These are phyloP conservation scores for Tetrahymena borealis DNA, from an alignment of 73 alveolate genomes.

Conservation along the genomic window DNA sequence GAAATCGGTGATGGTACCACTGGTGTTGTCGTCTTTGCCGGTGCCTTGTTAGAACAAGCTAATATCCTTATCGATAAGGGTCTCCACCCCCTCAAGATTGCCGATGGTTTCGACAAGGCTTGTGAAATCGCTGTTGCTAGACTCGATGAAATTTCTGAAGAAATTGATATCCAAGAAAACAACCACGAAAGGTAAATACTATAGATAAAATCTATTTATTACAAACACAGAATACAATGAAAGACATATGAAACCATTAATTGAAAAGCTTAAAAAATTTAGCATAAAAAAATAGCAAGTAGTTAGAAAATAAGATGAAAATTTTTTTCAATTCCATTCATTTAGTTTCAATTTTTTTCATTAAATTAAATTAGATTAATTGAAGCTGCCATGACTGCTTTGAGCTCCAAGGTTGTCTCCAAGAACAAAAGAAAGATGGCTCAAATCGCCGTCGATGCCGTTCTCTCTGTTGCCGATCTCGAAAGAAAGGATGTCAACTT, in stretches of 20 bases:
- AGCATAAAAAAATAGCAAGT: not conserved
- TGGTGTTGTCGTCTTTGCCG: slow-evolving; percentile 99
- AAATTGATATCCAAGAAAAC: slow-evolving; percentile 18
- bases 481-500: slow-evolving; percentile 96
- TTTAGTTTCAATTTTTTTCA: not conserved
- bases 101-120: slow-evolving; percentile 98
- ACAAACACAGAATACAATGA: not conserved
- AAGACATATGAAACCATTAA: not conserved
- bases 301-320: not conserved
- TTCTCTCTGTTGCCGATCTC: slow-evolving; percentile 92
- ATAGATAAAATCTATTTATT: no score
- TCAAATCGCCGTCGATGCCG: slow-evolving; percentile 96
- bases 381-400: slow-evolving; percentile 96
- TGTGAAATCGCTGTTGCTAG: slow-evolving; percentile 59
- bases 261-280: not conserved
- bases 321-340: no score
- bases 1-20: slow-evolving; percentile 99
- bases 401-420: slow-evolving; percentile 95
- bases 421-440: slow-evolving; percentile 84
- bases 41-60: slow-evolving; percentile 95
- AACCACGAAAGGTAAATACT: slow-evolving; percentile 10
- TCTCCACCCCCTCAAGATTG: slow-evolving; percentile 94
- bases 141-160: slow-evolving; percentile 29
- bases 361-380: slow-evolving; percentile 26
- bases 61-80: slow-evolving; percentile 89